Evolutionary conservation across 306 rosid species (phyloP).

Genomic region (peach (Prunus persica)): Prunus_persica_NCBIv2 NC_034009.1:11741001-11741500

Average conservation of each 20-base stretch:
- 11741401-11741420: too few species aligned
- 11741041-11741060: constrained; percentile 21
- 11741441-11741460: neutral
- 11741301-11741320: neutral
- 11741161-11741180: neutral
- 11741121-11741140: constrained; percentile 56
- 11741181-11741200: neutral
- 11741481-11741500: neutral
- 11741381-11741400: neutral
- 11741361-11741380: neutral
- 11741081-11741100: constrained; percentile 61
- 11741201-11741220: neutral
- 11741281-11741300: neutral
- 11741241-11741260: neutral
- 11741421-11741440: neutral
- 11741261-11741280: neutral
- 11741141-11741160: constrained; percentile 37
- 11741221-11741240: neutral
- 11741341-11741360: neutral
- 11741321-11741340: neutral
- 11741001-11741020: constrained; percentile 44
- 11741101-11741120: constrained; percentile 50
- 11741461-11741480: neutral
- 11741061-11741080: constrained; percentile 43
- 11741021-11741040: constrained; percentile 30